Conservation (phyloP, 805 yeast genomes). For the Cyberlindnera subsufficiens region DNA sequence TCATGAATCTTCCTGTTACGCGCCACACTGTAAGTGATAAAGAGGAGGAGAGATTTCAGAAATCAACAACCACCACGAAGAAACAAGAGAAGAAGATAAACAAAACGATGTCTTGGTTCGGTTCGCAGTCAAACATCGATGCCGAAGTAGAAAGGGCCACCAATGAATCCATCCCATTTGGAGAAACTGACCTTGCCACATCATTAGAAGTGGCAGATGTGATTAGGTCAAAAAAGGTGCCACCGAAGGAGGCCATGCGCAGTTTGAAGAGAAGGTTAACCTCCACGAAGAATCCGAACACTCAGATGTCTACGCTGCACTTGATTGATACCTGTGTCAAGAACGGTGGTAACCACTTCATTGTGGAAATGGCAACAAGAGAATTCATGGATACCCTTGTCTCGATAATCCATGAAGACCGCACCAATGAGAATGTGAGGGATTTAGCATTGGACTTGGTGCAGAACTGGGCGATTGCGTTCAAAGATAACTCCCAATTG, state of each 20-base stretch:
- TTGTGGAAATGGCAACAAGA: conserved; percentile 70
- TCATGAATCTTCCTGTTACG: too few species aligned
- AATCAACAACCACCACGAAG: background rate
- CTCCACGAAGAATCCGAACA: conserved; percentile 67
- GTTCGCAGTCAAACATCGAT: conserved; percentile 30
- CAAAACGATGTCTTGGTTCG: conserved; percentile 24
- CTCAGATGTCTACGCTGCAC: conserved; percentile 68
- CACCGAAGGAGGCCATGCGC: conserved; percentile 80
- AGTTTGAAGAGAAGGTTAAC: conserved; percentile 70
- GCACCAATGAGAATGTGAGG: conserved; percentile 48
- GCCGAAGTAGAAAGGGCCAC: conserved; percentile 70
- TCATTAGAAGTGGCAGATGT: conserved; percentile 85
- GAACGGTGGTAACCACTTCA: conserved; percentile 85
- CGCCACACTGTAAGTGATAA: background rate
- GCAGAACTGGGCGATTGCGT: conserved; percentile 74
- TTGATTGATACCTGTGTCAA: conserved; percentile 83
- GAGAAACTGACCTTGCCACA: conserved; percentile 70
- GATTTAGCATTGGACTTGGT: conserved; percentile 54
- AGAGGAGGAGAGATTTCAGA: background rate
- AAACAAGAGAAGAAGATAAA: background rate
- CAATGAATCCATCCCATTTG: conserved; percentile 85
- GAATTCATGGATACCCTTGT: conserved; percentile 83
- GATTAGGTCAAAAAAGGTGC: conserved; percentile 74
- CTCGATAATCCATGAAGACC: conserved; percentile 32
- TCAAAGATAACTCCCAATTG: conserved; percentile 60